Conservation (phyloP, 164 flowering plant species). For the Stephania yunnanensis region DNA sequence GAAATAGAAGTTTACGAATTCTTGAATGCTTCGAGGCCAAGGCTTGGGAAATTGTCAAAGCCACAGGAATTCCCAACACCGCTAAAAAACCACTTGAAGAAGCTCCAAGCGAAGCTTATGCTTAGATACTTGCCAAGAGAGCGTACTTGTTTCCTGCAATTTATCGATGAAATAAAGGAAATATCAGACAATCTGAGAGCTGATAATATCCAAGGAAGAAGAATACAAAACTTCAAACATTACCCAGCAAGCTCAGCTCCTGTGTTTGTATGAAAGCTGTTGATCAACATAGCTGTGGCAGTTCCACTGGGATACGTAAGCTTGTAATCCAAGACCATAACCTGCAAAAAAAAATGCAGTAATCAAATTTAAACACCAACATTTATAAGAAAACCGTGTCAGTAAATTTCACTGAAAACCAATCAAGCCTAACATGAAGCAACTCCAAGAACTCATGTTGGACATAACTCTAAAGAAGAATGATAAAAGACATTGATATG, state of each 20-base stretch:
- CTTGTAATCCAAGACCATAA: slow-evolving; percentile 90
- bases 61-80: slow-evolving; percentile 97
- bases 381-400: neutral
- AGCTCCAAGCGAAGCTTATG: slow-evolving; percentile 83
- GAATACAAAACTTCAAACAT: neutral
- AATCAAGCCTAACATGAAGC: neutral
- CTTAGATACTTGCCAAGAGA: slow-evolving; percentile 88
- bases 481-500: too few relatives aligned
- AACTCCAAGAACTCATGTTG: neutral
- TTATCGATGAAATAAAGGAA: neutral
- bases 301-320: slow-evolving; percentile 99
- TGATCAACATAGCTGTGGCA: slow-evolving; percentile 94
- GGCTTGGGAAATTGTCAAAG: slow-evolving; percentile 84
- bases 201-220: neutral
- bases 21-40: slow-evolving; percentile 71
- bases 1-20: slow-evolving; percentile 58
- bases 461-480: neutral
- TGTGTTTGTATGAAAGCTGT: slow-evolving; percentile 86
- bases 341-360: slow-evolving; percentile 29
- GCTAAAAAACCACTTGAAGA: slow-evolving; percentile 98
- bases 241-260: slow-evolving; percentile 98
- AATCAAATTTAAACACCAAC: neutral
- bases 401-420: too few relatives aligned
- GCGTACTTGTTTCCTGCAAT: slow-evolving; percentile 78
- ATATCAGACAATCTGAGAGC: neutral